A percentile compares a stretch with the other conserved stretches of the same genome.
phyloP scores from a whole-genome alignment of 2,329 filamentous ascomycete species.

The Grosmannia clavigera region DNA sequence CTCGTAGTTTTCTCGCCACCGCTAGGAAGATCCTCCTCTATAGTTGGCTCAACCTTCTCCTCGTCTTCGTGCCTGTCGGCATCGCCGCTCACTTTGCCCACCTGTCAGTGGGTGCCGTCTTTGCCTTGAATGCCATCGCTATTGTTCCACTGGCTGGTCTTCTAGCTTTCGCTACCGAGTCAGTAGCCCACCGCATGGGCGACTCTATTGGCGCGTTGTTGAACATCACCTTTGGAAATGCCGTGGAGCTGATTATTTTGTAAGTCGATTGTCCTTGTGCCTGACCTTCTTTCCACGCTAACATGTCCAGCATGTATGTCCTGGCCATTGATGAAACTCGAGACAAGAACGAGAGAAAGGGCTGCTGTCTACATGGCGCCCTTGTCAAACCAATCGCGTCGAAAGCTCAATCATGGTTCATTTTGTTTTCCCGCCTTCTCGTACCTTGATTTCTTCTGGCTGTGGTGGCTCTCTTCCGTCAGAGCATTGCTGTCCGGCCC shows the following conservation, averaged over 20 bases:
- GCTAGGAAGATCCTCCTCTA: slow-evolving; percentile 51
- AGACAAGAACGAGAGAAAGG: slow-evolving; percentile 35
- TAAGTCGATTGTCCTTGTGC: slow-evolving; percentile 19
- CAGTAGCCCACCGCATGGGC: slow-evolving; percentile 58
- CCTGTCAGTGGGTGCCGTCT: slow-evolving; percentile 41
- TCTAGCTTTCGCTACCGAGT: slow-evolving; percentile 62
- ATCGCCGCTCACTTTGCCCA: slow-evolving; percentile 50
- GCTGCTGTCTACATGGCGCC: slow-evolving; percentile 42
- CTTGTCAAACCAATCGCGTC: slow-evolving; percentile 38
- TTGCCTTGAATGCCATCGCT: slow-evolving; percentile 63
- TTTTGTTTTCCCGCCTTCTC: not conserved
- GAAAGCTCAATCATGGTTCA: slow-evolving; percentile 19
- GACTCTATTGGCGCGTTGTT: slow-evolving; percentile 78
- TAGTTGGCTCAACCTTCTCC: slow-evolving; percentile 66
- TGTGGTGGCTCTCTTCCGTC: not conserved
- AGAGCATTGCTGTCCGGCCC: not conserved
- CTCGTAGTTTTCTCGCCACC: slow-evolving; percentile 30
- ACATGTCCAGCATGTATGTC: slow-evolving; percentile 38
- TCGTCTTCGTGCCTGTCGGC: slow-evolving; percentile 68
- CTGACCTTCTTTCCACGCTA: not conserved
- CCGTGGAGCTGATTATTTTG: slow-evolving; percentile 71
- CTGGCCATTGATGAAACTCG: slow-evolving; percentile 22
- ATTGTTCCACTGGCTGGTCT: slow-evolving; percentile 64
- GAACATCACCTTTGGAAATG: slow-evolving; percentile 77
- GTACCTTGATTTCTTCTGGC: not conserved